Conservation (phyloP, 2,329 filamentous ascomycete genomes). For the Diaporthe amygdali region DNA sequence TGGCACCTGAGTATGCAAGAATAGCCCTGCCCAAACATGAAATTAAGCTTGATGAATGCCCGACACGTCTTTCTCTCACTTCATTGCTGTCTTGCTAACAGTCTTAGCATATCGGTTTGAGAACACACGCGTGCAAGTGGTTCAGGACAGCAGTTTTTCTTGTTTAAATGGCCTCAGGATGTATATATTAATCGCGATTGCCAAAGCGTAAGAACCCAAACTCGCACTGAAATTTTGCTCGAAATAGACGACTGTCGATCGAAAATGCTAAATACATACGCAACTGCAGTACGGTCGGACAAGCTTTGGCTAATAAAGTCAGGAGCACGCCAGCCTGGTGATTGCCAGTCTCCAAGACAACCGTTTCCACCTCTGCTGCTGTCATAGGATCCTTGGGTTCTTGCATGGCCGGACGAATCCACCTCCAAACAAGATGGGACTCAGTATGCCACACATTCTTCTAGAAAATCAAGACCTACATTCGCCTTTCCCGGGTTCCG, state of each 20-base stretch:
- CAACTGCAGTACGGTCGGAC: neutral
- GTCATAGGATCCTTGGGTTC: neutral
- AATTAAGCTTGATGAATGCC: neutral
- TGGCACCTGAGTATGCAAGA: neutral
- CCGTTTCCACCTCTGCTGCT: neutral
- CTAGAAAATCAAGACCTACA: neutral
- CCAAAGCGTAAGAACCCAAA: neutral
- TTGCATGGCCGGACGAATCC: neutral
- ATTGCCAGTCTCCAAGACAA: neutral
- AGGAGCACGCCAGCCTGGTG: too few relatives aligned
- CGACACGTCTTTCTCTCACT: neutral
- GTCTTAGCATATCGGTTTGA: neutral
- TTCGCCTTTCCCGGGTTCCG: neutral
- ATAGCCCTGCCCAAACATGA: neutral
- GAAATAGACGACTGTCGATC: neutral
- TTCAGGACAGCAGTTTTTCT: neutral
- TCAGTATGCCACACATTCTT: too few relatives aligned
- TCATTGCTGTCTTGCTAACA: neutral
- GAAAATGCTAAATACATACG: neutral
- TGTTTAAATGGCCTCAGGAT: too few relatives aligned
- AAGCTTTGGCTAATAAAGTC: too few relatives aligned
- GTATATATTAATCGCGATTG: neutral
- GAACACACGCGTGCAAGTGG: neutral
- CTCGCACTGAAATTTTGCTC: too few relatives aligned
- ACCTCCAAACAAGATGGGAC: neutral